phyloP scores from a whole-genome alignment of 1,284 basidiomycete species.

The Cutaneotrichosporon sp. region DNA sequence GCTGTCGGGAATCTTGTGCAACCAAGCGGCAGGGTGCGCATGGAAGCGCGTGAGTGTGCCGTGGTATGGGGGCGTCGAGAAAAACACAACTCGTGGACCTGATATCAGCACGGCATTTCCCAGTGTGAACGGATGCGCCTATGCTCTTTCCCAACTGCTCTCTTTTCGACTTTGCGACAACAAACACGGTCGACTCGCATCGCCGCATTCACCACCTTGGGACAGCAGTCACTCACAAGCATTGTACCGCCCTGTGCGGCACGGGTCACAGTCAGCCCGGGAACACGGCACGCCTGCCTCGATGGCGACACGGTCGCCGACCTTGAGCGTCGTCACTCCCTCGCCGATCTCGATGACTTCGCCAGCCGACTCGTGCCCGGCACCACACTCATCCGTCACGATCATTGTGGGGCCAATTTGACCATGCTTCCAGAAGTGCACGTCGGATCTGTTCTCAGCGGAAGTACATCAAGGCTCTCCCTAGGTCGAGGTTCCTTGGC shows the following conservation, averaged over 20 bases:
- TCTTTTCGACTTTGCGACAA: too few relatives aligned
- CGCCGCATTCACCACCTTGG: too few relatives aligned
- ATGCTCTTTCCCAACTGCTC: too few relatives aligned
- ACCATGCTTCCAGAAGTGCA: conserved; percentile 55
- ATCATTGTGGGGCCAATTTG: conserved; percentile 48
- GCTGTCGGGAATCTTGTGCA: conserved; percentile 53
- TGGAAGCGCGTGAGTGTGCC: conserved; percentile 53
- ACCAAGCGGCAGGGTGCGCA: conserved; percentile 54
- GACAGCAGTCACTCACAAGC: conserved; percentile 45
- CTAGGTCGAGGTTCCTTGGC: too few relatives aligned
- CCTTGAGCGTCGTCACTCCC: conserved; percentile 45
- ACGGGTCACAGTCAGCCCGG: conserved; percentile 51
- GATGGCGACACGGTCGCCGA: conserved; percentile 52
- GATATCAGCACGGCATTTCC: too few relatives aligned
- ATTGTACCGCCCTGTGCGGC: conserved; percentile 54
- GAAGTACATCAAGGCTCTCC: too few relatives aligned
- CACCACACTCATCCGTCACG: conserved; percentile 48
- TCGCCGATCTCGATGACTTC: conserved; percentile 50
- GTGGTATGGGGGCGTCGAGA: conserved; percentile 53
- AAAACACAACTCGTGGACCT: conserved; percentile 52
- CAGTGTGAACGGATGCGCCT: too few relatives aligned
- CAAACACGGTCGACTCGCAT: too few relatives aligned
- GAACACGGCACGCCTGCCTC: conserved; percentile 55
- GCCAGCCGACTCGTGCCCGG: conserved; percentile 51
- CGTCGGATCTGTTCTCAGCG: conserved; percentile 44